Evolutionary conservation across 495 filamentous ascomycete species (phyloP).

Genomic region (Parathielavia hyrcaniae): DNA sequence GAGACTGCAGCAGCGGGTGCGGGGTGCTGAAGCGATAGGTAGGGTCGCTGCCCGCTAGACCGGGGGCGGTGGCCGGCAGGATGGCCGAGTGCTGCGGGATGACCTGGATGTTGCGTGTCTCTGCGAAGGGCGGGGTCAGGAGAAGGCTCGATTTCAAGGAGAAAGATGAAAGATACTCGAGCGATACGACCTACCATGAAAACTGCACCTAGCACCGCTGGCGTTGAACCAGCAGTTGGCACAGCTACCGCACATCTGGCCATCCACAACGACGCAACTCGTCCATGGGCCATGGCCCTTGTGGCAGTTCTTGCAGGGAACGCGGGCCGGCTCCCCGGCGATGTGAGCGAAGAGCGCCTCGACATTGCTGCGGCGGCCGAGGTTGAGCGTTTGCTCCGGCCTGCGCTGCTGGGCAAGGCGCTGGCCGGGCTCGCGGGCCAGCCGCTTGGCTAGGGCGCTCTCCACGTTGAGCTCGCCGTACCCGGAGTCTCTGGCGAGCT

Average conservation of each 20-base stretch:
- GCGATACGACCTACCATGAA: conserved; percentile 40
- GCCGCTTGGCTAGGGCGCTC: conserved; percentile 43
- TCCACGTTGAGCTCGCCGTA: conserved; percentile 40
- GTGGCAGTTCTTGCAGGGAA: conserved; percentile 48
- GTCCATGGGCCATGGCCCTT: conserved; percentile 49
- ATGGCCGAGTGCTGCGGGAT: conserved; percentile 22
- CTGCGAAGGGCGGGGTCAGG: conserved; percentile 8
- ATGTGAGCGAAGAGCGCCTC: conserved; percentile 48
- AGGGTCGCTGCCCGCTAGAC: conserved; percentile 27
- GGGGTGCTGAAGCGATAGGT: conserved; percentile 22
- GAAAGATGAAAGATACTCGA: too few relatives aligned
- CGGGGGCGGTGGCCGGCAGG: conserved; percentile 15
- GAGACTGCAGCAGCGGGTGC: conserved; percentile 20
- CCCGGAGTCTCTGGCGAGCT: conserved; percentile 38
- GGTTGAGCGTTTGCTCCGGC: conserved; percentile 41
- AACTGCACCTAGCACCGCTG: conserved; percentile 45
- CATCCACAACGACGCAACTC: conserved; percentile 42
- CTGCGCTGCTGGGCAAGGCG: conserved; percentile 43
- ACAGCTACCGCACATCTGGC: conserved; percentile 49
- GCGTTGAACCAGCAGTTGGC: conserved; percentile 51
- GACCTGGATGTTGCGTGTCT: conserved; percentile 27
- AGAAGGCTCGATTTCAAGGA: not conserved
- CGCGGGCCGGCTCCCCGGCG: conserved; percentile 37
- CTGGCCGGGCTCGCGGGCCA: conserved; percentile 40
- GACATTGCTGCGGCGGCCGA: conserved; percentile 44